A percentile compares a stretch with the other conserved stretches of the same genome.
phyloP scores from a whole-genome alignment of 768 basidiomycete species.

The Pleurotus sapidus region DNA sequence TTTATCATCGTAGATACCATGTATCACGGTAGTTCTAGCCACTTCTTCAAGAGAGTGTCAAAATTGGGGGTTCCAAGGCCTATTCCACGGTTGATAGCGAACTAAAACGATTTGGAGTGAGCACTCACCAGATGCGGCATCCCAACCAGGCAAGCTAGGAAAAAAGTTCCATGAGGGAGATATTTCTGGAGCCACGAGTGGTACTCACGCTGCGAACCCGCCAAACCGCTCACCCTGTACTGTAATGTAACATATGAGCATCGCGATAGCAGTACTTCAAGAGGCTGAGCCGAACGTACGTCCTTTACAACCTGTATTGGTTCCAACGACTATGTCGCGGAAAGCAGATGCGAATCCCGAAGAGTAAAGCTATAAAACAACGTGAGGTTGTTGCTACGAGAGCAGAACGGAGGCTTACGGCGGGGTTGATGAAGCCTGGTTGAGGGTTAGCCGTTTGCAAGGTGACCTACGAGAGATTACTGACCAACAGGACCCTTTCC shows the following conservation, averaged over 20 bases:
- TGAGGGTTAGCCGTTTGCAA: not conserved
- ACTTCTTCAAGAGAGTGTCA: constrained; percentile 32
- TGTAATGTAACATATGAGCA: constrained; percentile 8
- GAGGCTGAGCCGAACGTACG: constrained; percentile 16
- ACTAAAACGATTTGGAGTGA: not conserved
- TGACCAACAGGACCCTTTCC: constrained; percentile 32
- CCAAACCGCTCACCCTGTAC: constrained; percentile 28
- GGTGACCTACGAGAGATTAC: constrained; percentile 20
- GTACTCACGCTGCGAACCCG: constrained; percentile 32
- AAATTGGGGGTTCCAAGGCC: constrained; percentile 43
- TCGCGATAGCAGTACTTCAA: not conserved
- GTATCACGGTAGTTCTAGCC: constrained; percentile 31
- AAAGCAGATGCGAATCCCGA: constrained; percentile 30
- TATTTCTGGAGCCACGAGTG: not conserved
- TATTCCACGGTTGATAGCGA: not conserved
- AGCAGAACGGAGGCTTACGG: constrained; percentile 19
- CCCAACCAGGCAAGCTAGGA: constrained; percentile 35
- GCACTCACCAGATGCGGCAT: constrained; percentile 35
- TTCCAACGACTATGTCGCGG: constrained; percentile 39
- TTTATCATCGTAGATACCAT: not conserved
- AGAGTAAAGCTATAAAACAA: constrained; percentile 23
- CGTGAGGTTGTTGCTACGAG: not conserved
- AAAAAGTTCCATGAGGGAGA: not conserved
- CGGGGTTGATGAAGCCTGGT: constrained; percentile 42
- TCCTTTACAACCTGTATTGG: constrained; percentile 44